Percentiles rank a stretch among this genome's conserved stretches.
These are phyloP conservation scores for Anacardium occidentale DNA, from an alignment of 345 rosid species.

Conservation along the genomic window DNA sequence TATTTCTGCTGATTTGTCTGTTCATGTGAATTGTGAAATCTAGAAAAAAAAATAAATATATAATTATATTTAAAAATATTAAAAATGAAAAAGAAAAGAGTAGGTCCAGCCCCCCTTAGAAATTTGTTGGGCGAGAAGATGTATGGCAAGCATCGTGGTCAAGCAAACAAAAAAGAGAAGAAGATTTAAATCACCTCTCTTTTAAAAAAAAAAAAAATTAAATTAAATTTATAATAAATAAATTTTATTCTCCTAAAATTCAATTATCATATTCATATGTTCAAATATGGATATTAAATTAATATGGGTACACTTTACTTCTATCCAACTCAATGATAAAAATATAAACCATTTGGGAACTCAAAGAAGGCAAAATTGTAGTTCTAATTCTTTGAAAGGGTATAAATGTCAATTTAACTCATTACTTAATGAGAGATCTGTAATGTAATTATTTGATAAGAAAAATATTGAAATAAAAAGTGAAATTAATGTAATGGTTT, in stretches of 20 bases:
- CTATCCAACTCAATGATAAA: too few relatives aligned
- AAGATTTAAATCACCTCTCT: not conserved
- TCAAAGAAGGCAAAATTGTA: too few relatives aligned
- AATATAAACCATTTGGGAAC: too few relatives aligned
- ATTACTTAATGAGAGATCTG: too few relatives aligned
- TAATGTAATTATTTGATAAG: too few relatives aligned
- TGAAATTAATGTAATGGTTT: not conserved
- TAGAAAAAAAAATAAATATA: not conserved
- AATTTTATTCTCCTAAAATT: not conserved
- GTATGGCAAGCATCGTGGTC: constrained; percentile 18
- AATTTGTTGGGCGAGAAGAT: constrained; percentile 1
- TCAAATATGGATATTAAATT: too few relatives aligned
- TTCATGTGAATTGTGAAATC: not conserved
- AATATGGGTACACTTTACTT: not conserved
- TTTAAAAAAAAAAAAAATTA: not conserved
- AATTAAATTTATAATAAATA: not conserved
- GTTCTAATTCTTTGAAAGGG: too few relatives aligned
- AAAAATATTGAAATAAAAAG: too few relatives aligned
- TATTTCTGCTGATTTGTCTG: not conserved
- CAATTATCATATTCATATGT: too few relatives aligned
- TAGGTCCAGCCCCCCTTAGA: constrained; percentile 9
- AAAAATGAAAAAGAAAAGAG: not conserved
- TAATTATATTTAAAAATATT: not conserved
- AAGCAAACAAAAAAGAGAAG: not conserved
- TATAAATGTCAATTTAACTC: too few relatives aligned